Evolutionary conservation across 768 basidiomycete genomes (phyloP).

Genomic region (Kwoniella botswanensis): DNA sequence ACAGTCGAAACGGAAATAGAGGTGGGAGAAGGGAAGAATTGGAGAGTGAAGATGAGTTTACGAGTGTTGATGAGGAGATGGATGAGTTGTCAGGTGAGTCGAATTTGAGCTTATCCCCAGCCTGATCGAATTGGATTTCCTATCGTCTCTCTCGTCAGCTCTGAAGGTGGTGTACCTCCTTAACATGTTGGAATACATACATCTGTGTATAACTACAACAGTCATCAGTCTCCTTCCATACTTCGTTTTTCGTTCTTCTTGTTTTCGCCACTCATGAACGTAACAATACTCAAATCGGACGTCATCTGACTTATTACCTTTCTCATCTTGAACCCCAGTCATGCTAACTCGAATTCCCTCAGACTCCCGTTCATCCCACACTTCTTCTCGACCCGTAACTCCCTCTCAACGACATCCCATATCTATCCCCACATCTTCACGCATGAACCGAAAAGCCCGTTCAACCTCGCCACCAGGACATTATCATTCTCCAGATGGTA

Average conservation of each 20-base stretch:
- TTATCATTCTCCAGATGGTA: slow-evolving; percentile 1
- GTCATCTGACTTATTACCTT: background rate
- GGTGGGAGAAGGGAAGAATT: slow-evolving; percentile 8
- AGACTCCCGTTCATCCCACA: slow-evolving; percentile 47
- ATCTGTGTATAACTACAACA: too few relatives aligned
- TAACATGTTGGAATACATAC: background rate
- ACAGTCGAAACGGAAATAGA: background rate
- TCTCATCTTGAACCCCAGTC: background rate
- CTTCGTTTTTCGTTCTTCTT: background rate
- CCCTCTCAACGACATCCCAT: slow-evolving; percentile 24
- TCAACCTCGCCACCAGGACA: background rate
- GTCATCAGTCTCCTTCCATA: too few relatives aligned
- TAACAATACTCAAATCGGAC: background rate
- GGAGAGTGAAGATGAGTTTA: slow-evolving; percentile 19
- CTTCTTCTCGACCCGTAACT: slow-evolving; percentile 44
- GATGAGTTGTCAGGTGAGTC: slow-evolving; percentile 49
- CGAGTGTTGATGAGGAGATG: slow-evolving; percentile 40
- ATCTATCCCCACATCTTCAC: background rate
- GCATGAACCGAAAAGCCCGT: background rate
- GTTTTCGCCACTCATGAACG: background rate
- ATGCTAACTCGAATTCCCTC: background rate
- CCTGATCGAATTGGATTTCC: background rate
- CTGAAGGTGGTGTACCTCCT: background rate
- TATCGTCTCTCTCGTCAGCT: background rate
- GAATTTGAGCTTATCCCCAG: background rate